Evolutionary conservation across 345 rosid species (phyloP).

Genomic region (Acer negundo): DNA sequence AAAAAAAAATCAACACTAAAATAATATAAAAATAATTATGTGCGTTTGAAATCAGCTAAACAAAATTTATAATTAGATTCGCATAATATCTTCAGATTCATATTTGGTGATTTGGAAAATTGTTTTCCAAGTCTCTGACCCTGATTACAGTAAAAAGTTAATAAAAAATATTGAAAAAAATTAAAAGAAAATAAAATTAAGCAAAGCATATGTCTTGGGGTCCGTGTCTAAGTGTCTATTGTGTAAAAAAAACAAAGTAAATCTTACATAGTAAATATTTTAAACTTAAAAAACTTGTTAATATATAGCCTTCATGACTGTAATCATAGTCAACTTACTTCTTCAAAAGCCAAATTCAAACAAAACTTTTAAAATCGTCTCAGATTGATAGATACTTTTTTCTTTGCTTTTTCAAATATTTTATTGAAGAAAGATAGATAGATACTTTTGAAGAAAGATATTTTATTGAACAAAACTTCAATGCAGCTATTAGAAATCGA

Average conservation of each 20-base stretch:
- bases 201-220: not conserved
- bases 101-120: not conserved
- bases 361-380: not conserved
- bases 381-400: not conserved
- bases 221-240: too few relatives aligned
- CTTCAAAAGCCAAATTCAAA: not conserved
- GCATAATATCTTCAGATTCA: not conserved
- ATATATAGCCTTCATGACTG: not conserved
- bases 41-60: too few relatives aligned
- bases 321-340: not conserved
- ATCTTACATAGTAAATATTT: too few relatives aligned
- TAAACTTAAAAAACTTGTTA: not conserved
- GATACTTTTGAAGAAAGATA: not conserved
- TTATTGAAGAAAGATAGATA: too few relatives aligned
- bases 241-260: too few relatives aligned
- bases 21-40: too few relatives aligned
- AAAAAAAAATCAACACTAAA: not conserved
- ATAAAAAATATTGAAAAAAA: too few relatives aligned
- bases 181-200: too few relatives aligned
- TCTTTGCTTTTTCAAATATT: not conserved
- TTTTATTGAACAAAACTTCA: too few relatives aligned
- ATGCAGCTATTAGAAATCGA: not conserved
- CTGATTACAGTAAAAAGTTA: not conserved
- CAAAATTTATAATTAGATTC: too few relatives aligned
- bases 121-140: not conserved